Base-by-base conservation (phyloP, 257 asterid species). In the Plantago major region DNA sequence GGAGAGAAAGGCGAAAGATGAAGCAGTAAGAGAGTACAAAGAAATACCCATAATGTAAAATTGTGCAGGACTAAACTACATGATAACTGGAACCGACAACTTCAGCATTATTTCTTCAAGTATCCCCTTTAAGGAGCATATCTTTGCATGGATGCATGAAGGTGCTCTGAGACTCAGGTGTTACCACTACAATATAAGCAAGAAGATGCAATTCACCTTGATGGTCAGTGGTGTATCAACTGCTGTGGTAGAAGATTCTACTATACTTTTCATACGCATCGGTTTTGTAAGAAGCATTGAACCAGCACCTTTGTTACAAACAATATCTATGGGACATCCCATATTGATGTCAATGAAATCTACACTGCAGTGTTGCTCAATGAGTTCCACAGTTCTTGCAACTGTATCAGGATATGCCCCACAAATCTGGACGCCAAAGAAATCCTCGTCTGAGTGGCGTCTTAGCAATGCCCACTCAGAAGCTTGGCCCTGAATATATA, bases 381-480 rank as follows among this genome's bases (percentile, higher is more conserved):
- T 81, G 59, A 93, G 99, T 74, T 93, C 99, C 64, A 89, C 95
- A 42, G 99, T 79, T 75, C 59, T 85, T 28, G 99, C 66, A 70
- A 93, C 96, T 33, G 97, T 93, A 66, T 93, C 99, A 26, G 99
- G 99, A 75, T 62, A 93, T 53, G 97, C 84, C 61, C 96, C 99
- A 73, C 99, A 93, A 10, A 93, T 87, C 78, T 93, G 99, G 63
- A 93, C 97, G 46, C 97, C 97, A 79, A 93, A 93, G 62, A 89
- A 55, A 53, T 85, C 85, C 79, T 93, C 99, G 5, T 94, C 76
- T 19, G 97, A 79, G 72, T 93, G 99, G 52, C 97, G 97, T 83
- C 99, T 89, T 42, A 89, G 84, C 76, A 93, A 74, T 65, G 96
- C 99, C 99, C 99, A 93, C 74, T 93, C 99, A 10, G 99, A 87